Evolutionary conservation across 2,329 filamentous ascomycete genomes (phyloP), one percentile per base, ranked within the genome.

Genomic region (Penicillium sp.): DNA sequence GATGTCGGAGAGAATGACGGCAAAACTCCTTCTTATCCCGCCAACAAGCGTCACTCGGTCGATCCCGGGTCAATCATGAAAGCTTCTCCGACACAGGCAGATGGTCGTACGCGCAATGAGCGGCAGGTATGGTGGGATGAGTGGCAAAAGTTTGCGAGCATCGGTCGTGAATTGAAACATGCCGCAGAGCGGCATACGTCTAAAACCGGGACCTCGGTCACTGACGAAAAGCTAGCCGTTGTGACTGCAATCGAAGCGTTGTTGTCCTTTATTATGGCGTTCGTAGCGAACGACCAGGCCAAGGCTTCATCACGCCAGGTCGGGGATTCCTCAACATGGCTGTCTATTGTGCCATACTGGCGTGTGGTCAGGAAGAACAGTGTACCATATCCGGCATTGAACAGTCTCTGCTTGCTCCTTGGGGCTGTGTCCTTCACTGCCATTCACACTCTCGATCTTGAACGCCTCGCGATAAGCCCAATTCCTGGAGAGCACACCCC

Each of bases 191-290:
- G 74, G 54, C 68, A 73, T 53, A 70, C 70, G 35, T 57, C 67
- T 23, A 74, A 69, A 61, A 70, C 69, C 12, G 63, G 61, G 10
- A 62, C 63, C n/a, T 68, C 72, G 25, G 61, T 48, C 25, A 55
- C 57, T 21, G 73, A 73, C 49, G 72, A 73, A 49, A 78, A 76
- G 56, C 65, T 75, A 33, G 73, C 74, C 29, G 74, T 72, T 17
- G 71, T 71, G 15, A 73, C 74, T 47, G 75, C 71, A 17, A 72
- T 80, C 33, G 79, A 81, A 61, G 75, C 77, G 12, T 70, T 81
- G 42, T 68, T 81, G 41, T 78, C 77, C 58, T 81, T 80, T 60
- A 77, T 80, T 52, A 70, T 81, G 33, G 77, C 78, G 12, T 79
- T 79, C 58, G 73, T 76, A 44, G 73, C 74, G 17, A 75, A 78